These are phyloP conservation scores for Clarkia xantiana DNA, from an alignment of 345 rosid genomes.

Conservation along the genomic window DNA sequence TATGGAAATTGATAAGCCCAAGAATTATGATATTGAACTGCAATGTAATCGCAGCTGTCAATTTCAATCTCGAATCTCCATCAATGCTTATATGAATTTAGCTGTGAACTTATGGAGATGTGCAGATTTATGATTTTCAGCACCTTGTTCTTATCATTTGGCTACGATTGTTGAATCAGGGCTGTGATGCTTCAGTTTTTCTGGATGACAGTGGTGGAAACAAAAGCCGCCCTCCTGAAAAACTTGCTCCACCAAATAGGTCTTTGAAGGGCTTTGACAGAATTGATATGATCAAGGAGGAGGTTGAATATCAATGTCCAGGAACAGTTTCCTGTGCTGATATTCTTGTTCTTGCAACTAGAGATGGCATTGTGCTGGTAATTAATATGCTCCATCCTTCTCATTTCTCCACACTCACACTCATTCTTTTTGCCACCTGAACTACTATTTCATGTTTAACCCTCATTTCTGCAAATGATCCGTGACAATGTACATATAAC, in stretches of 20 bases:
- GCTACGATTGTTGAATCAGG: conserved; percentile 13
- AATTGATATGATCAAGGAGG: conserved; percentile 17
- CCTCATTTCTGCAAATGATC: no score
- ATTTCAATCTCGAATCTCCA: no score
- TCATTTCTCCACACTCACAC: no score
- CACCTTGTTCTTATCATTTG: not conserved
- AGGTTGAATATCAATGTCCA: conserved; percentile 21
- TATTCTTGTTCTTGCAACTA: conserved; percentile 21
- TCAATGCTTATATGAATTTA: no score
- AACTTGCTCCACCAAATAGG: conserved; percentile 17
- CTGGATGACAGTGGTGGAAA: conserved; percentile 23
- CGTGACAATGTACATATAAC: no score
- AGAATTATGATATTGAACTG: no score
- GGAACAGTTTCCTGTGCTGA: conserved; percentile 28
- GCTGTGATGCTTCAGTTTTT: conserved; percentile 35
- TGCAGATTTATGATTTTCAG: not conserved
- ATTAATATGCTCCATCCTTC: not conserved
- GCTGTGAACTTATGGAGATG: no score
- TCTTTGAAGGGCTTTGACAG: conserved; percentile 15
- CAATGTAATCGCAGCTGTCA: no score
- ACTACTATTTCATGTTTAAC: not conserved
- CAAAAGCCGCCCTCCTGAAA: conserved; percentile 15
- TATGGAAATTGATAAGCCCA: no score
- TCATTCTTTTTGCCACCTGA: no score
- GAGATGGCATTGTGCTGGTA: conserved; percentile 25